Evolutionary conservation across 1,139 yeast species (phyloP), one percentile per base, ranked within the genome.

Genomic region (Pneumocystis jirovecii): DNA sequence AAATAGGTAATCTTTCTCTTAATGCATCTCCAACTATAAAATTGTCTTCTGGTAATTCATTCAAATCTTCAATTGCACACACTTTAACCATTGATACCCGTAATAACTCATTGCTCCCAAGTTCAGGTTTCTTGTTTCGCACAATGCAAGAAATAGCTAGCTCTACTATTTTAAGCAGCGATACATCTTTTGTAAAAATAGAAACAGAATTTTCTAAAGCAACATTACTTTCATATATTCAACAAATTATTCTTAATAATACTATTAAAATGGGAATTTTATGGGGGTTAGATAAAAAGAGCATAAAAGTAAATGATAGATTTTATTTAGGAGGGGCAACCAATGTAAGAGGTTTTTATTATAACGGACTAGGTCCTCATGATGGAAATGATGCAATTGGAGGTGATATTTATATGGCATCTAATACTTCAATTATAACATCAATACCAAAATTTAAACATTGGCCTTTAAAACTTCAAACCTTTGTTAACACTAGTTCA

Each of bases 331-430:
- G 95, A 70, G 96, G 96, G 0, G 87, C 96, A 0, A 87, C 87
- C 70, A 95, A 87, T 70, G 84, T 89, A 1, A 79, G 96, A 63
- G 88, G 93, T 0, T 89, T 88, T 73, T 78, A 80, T 56, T 76
- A 85, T 71, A 87, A 89, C 74, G 95, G 96, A 0, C 74, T 91
- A 45, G 98, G 98, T 0, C 97, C 97, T 0, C 85, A 87, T 71
- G 86, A 83, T 64, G 81, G 78, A 10, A 68, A 64, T n/a, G 80
- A 78, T 64, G 73, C 77, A 6, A 74, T 89, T 25, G 98, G 98
- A 2, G 98, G 97, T 3, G 90, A 90, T 72, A 78, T 84, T 1
- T 87, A 84, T 70, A 72, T 84, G 44, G 84, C 86, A 25, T 84
- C 86, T 45, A 97, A 97, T 0, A 69, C 85, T 0, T 86, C 95